These are phyloP conservation scores for Eimeria necatrix DNA, from an alignment of 169 alveolate genomes.

Conservation along the genomic window DNA sequence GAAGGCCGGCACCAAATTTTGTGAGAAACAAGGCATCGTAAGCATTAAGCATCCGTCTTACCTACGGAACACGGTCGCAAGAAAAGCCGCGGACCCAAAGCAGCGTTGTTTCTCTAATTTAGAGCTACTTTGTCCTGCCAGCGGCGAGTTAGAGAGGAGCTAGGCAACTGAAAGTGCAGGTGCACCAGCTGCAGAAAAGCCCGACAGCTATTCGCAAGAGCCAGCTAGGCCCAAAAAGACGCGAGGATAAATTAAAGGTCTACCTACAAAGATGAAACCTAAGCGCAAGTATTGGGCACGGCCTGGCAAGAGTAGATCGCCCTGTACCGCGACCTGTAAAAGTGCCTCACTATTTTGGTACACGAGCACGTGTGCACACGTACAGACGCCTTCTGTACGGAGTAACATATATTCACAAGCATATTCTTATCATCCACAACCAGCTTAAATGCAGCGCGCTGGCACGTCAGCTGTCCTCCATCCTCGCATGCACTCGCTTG, in stretches of 20 bases:
- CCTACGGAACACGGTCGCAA: too few relatives aligned
- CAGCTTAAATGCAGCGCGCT: not conserved
- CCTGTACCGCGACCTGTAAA: not conserved
- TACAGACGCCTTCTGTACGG: not conserved
- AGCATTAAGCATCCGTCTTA: too few relatives aligned
- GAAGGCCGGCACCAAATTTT: too few relatives aligned
- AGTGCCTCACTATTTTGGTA: not conserved
- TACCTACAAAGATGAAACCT: not conserved
- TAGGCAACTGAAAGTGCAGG: not conserved
- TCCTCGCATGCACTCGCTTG: slow-evolving; percentile 77
- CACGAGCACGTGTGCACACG: not conserved
- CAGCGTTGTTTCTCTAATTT: too few relatives aligned
- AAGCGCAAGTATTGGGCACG: not conserved
- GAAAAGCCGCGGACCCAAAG: too few relatives aligned
- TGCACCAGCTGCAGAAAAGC: not conserved
- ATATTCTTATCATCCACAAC: not conserved
- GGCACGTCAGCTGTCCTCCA: slow-evolving; percentile 54
- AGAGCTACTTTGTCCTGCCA: not conserved
- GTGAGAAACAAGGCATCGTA: too few relatives aligned
- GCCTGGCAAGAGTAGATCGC: not conserved
- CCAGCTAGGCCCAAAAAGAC: not conserved
- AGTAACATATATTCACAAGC: not conserved
- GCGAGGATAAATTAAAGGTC: not conserved
- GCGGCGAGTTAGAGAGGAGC: not conserved
- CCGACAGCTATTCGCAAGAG: not conserved